These are phyloP conservation scores for Chloropicon primus DNA, from an alignment of 139 green algal species.

Conservation along the genomic window DNA sequence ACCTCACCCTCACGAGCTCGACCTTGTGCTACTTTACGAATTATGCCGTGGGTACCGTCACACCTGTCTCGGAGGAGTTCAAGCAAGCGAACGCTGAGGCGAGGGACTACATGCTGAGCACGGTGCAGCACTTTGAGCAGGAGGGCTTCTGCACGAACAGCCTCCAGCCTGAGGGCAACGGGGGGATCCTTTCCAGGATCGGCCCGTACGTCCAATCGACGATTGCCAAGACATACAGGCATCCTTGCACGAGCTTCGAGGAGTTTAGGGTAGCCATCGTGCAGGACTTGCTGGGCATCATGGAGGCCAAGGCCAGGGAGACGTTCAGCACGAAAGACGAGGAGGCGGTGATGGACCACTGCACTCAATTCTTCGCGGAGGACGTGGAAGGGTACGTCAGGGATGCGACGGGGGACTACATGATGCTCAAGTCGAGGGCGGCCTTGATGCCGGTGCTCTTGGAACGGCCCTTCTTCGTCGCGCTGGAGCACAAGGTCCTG, in stretches of 20 bases:
- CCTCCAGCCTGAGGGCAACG: not conserved
- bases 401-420: not conserved
- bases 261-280: not conserved
- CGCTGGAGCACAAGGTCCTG: not conserved
- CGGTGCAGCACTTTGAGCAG: not conserved
- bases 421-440: not conserved
- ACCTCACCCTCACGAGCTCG: not conserved
- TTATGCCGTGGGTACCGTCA: not conserved
- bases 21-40: not conserved
- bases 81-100: no score
- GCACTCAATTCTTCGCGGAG: not conserved
- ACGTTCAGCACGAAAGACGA: not conserved
- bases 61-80: not conserved
- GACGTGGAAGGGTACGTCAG: not conserved
- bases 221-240: not conserved
- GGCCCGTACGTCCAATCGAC: not conserved
- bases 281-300: not conserved
- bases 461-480: not conserved
- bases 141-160: not conserved
- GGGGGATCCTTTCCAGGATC: not conserved
- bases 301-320: not conserved
- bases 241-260: not conserved
- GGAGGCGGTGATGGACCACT: not conserved
- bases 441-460: not conserved
- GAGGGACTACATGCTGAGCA: not conserved